phyloP scores from a whole-genome alignment of 352 stramenopile species.

The Globisporangium parvum region DNA sequence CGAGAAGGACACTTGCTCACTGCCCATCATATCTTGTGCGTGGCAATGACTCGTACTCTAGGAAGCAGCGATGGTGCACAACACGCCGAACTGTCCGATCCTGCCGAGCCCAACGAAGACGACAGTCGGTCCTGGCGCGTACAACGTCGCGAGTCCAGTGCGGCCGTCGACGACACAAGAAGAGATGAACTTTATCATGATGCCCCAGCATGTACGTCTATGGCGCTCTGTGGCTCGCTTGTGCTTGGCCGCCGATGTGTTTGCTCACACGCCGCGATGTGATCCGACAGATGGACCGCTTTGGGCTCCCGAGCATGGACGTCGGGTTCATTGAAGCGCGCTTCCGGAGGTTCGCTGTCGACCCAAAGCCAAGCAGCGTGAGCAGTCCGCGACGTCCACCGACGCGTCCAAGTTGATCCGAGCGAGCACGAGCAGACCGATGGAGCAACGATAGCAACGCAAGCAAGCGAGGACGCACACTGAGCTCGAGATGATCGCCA shows the following conservation, averaged over 20 bases:
- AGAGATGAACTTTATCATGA: slow-evolving; percentile 67
- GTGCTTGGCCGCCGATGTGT: not conserved
- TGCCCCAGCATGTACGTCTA: slow-evolving; percentile 45
- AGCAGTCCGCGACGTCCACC: not conserved
- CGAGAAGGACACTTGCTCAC: not conserved
- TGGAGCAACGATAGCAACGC: not conserved
- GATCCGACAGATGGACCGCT: slow-evolving; percentile 40
- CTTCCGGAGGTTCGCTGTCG: slow-evolving; percentile 54
- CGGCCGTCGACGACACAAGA: slow-evolving; percentile 21
- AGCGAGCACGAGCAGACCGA: not conserved
- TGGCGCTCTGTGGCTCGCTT: not conserved
- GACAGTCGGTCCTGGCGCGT: slow-evolving; percentile 43
- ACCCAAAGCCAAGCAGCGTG: slow-evolving; percentile 21
- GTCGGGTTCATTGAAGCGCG: slow-evolving; percentile 55
- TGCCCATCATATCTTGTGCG: too few species aligned
- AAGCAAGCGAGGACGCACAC: too few species aligned
- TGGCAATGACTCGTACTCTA: too few species aligned
- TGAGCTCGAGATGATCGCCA: too few species aligned
- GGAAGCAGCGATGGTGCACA: slow-evolving; percentile 69
- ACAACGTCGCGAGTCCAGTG: slow-evolving; percentile 22
- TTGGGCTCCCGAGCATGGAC: slow-evolving; percentile 39
- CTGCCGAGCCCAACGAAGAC: slow-evolving; percentile 43
- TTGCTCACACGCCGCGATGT: not conserved
- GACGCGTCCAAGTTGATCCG: slow-evolving; percentile 2
- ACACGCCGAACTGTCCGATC: slow-evolving; percentile 62